A percentile compares a stretch with the other conserved stretches of the same genome.
phyloP scores from a whole-genome alignment of 805 yeast genomes.

The Wickerhamomyces bovis region DNA sequence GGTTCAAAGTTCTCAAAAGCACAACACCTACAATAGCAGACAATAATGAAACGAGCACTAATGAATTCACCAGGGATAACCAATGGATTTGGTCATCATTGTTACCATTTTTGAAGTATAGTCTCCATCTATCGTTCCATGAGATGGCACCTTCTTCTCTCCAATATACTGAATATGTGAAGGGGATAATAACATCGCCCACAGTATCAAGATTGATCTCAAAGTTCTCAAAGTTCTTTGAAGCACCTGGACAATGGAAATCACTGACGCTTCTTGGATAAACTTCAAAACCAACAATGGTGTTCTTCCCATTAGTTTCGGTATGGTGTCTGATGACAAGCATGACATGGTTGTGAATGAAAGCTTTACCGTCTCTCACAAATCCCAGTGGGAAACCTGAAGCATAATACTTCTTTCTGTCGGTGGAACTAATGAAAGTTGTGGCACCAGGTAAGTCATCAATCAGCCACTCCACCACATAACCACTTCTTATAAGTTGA shows the following conservation, averaged over 20 bases:
- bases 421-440: conserved; percentile 57
- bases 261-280: conserved; percentile 75
- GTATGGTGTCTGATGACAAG: conserved; percentile 69
- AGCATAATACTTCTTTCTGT: conserved; percentile 64
- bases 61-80: conserved; percentile 68
- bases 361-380: conserved; percentile 51
- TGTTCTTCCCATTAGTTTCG: conserved; percentile 36
- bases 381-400: conserved; percentile 86
- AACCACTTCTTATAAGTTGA: conserved; percentile 58
- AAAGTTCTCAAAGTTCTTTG: conserved; percentile 51
- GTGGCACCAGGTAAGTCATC: conserved; percentile 89
- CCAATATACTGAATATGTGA: conserved; percentile 85
- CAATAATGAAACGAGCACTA: conserved; percentile 55
- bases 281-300: conserved; percentile 86
- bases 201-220: conserved; percentile 41
- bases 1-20: conserved; percentile 47
- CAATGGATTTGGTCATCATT: conserved; percentile 58
- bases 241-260: conserved; percentile 69
- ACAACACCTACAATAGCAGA: conserved; percentile 62
- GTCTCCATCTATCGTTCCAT: conserved; percentile 68
- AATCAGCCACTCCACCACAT: conserved; percentile 76
- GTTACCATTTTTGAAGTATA: conserved; percentile 54
- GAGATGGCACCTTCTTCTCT: conserved; percentile 65
- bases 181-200: conserved; percentile 50
- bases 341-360: conserved; percentile 75